Base-by-base conservation (phyloP, 1,284 basidiomycete genomes). In the Sphagnurus paluster region DNA sequence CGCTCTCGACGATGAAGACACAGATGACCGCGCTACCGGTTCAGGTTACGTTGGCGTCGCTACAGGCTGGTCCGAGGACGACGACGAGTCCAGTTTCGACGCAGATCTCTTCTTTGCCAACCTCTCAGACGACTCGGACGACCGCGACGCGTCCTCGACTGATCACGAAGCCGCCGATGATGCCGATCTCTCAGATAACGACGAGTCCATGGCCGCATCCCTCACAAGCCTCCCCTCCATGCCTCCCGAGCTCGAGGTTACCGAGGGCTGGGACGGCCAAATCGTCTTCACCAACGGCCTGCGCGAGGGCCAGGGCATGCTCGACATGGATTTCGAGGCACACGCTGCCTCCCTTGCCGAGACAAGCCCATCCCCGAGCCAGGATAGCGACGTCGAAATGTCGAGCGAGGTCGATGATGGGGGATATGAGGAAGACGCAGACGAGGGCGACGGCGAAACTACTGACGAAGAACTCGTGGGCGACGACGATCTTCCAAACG, bases 391-490 rank as follows among this genome's bases (percentile, higher is more conserved):
- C 43, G 56, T 71, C 19, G 75, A 77, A 38, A 76, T 79, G 73
- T 56, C 60, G 9, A 64, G 60, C 19, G 68, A 69, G 23, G 65
- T 66, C 32, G 70, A 71, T 20, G 70, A 65, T 40, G 64, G 58
- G 36, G 65, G 70, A 14, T 67, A 71, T 54, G 68, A 72, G 44
- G 70, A 75, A 37, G 71, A 71, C 28, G 74, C 65, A 17, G 74
- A 66, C 25, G 73, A 72, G 14, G 73, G 71, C n/a, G 76, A 75
- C 9, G 83, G 82, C 5, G 79, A 84, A 39, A 84, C 82, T 5
- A 87, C 85, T 0, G 87, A 90, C 58, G 87, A 90, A 50, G 87
- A 89, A 49, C 78, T 90, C 37, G 81, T 89, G 14, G 84, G 84
- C 44, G 76, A 79, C 5, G 77, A 81, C 47, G 81, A 81, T 36